phyloP scores from a whole-genome alignment of 2,329 filamentous ascomycete species.

The Pestalotiopsis sp. region DNA sequence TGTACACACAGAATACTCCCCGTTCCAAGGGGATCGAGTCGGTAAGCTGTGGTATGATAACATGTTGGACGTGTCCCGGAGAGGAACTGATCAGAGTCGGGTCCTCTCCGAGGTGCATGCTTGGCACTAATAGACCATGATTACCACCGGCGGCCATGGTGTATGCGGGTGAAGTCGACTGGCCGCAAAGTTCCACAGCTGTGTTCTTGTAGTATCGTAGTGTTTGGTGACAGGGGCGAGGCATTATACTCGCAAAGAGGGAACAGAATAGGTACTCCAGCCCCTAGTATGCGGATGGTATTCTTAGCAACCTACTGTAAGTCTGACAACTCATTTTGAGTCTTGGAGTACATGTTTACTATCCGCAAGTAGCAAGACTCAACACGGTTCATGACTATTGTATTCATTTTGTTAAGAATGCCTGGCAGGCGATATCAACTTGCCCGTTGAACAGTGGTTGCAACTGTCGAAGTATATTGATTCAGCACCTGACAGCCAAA shows the following conservation, averaged over 20 bases:
- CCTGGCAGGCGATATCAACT: too few species aligned
- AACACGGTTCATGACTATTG: too few species aligned
- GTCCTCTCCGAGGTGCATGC: background rate
- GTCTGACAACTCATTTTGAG: background rate
- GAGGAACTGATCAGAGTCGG: conserved; percentile 9
- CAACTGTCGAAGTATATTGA: background rate
- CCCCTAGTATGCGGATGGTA: background rate
- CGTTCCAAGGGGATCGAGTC: conserved; percentile 6
- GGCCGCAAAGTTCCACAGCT: background rate
- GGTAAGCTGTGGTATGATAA: conserved; percentile 1
- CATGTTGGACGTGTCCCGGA: background rate
- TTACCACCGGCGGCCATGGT: background rate
- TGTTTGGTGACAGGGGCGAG: background rate
- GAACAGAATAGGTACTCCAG: background rate
- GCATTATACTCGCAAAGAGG: background rate
- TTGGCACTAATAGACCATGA: conserved; percentile 2
- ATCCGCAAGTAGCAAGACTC: too few species aligned
- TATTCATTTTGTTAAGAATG: too few species aligned
- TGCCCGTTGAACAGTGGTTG: background rate
- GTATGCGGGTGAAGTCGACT: background rate
- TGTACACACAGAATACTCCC: background rate
- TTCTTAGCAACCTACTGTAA: background rate
- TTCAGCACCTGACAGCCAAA: background rate
- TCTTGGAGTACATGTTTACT: too few species aligned
- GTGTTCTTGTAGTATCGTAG: background rate